Percentiles rank a stretch among this genome's conserved stretches.
Conservation (phyloP, 352 stramenopile species). For the Phytophthora quininea region DNA sequence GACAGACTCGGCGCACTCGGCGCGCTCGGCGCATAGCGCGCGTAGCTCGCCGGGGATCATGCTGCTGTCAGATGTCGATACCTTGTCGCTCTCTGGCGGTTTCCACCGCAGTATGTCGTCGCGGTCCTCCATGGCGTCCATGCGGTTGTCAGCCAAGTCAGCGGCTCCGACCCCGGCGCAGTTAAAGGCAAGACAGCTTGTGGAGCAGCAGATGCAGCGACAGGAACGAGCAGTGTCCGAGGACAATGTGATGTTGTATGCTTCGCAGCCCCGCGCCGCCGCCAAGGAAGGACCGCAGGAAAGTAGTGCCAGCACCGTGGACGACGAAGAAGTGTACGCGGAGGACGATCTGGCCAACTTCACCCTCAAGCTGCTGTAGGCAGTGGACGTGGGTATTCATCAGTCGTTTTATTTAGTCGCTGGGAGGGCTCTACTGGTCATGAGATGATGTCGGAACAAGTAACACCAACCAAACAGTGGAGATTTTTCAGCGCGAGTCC, state of each 20-base stretch:
- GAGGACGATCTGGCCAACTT: constrained; percentile 81
- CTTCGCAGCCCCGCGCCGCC: constrained; percentile 17
- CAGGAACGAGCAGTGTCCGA: constrained; percentile 59
- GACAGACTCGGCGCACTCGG: constrained; percentile 45
- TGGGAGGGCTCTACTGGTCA: not conserved
- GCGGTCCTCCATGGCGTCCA: constrained; percentile 16
- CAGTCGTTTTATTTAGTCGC: constrained; percentile 37
- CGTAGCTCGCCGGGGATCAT: constrained; percentile 56
- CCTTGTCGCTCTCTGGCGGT: constrained; percentile 63
- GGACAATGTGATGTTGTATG: constrained; percentile 48
- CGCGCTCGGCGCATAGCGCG: constrained; percentile 39
- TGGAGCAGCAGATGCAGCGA: constrained; percentile 33
- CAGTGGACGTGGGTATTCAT: constrained; percentile 12
- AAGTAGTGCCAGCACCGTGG: constrained; percentile 39
- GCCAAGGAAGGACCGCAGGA: constrained; percentile 30
- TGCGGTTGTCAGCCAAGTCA: constrained; percentile 21
- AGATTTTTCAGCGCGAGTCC: constrained; percentile 12
- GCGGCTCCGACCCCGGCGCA: constrained; percentile 16
- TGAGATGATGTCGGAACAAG: constrained; percentile 1
- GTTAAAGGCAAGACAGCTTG: constrained; percentile 1
- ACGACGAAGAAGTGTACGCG: constrained; percentile 54
- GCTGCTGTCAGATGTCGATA: constrained; percentile 70
- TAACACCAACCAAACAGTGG: constrained; percentile 21
- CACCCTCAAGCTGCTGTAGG: constrained; percentile 57
- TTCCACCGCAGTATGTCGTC: constrained; percentile 43